phyloP scores from a whole-genome alignment of 306 rosid species.

The Rosa rugosa region DNA sequence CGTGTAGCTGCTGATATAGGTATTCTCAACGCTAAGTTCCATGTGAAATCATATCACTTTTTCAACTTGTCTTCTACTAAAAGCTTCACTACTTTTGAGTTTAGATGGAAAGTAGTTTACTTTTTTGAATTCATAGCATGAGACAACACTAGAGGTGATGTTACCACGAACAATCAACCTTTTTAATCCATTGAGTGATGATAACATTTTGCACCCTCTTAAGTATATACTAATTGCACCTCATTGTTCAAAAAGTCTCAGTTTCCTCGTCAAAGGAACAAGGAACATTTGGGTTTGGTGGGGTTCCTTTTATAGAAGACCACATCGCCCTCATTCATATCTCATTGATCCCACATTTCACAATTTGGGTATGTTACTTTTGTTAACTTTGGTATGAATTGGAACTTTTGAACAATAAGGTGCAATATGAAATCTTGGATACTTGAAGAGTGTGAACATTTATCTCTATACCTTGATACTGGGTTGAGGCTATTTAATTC shows the following conservation, averaged over 20 bases:
- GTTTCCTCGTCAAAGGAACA: background rate
- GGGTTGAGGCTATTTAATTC: background rate
- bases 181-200: background rate
- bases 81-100: background rate
- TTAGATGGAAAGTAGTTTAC: background rate
- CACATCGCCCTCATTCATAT: background rate
- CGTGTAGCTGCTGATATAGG: conserved; percentile 97
- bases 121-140: background rate
- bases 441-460: background rate
- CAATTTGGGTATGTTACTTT: background rate
- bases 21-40: conserved; percentile 30
- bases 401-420: background rate
- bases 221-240: background rate
- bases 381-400: background rate
- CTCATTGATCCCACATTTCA: background rate
- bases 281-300: background rate
- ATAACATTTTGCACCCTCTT: background rate
- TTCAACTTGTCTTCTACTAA: background rate
- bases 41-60: background rate
- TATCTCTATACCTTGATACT: background rate
- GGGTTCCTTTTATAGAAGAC: background rate
- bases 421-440: background rate
- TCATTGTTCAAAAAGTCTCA: background rate
- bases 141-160: background rate
- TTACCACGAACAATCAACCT: background rate